A percentile compares a stretch with the other conserved stretches of the same genome.
Conservation (phyloP, 2,329 filamentous ascomycete species). For the Diaporthe caulivora region DNA sequence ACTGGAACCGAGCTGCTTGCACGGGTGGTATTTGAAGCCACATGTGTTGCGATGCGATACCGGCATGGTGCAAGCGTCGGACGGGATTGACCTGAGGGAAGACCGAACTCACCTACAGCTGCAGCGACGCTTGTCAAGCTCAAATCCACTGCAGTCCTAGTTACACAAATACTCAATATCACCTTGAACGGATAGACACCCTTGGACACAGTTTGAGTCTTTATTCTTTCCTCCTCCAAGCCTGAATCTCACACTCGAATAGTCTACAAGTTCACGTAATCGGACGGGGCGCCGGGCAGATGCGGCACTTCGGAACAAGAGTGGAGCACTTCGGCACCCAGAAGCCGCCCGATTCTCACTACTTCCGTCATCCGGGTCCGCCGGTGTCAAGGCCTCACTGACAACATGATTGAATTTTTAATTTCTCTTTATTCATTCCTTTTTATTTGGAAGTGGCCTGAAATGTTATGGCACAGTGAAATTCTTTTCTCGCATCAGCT, state of each 20-base stretch:
- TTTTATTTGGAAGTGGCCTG: too few species aligned
- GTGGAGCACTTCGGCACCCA: conserved; percentile 14
- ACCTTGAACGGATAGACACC: background rate
- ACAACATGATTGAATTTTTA: background rate
- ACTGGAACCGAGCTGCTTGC: background rate
- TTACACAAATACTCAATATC: background rate
- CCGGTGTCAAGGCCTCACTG: background rate
- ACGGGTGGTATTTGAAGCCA: background rate
- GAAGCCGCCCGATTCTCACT: conserved; percentile 23
- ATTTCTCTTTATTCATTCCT: too few species aligned
- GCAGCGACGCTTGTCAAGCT: background rate
- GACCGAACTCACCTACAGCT: background rate
- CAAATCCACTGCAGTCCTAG: background rate
- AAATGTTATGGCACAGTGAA: background rate
- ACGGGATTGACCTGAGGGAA: background rate
- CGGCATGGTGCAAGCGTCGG: conserved; percentile 21
- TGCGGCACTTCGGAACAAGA: conserved; percentile 29
- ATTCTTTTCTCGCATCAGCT: background rate
- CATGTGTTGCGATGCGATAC: conserved; percentile 17
- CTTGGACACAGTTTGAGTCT: background rate
- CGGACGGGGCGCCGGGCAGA: conserved; percentile 3
- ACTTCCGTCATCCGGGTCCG: conserved; percentile 25
- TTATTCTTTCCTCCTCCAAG: background rate
- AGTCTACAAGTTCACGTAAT: conserved; percentile 4
- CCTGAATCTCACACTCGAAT: background rate